A percentile compares a stretch with the other conserved stretches of the same genome.
Conservation (phyloP, 2,329 filamentous ascomycete species). For the Ceratocystis alfenasii region DNA sequence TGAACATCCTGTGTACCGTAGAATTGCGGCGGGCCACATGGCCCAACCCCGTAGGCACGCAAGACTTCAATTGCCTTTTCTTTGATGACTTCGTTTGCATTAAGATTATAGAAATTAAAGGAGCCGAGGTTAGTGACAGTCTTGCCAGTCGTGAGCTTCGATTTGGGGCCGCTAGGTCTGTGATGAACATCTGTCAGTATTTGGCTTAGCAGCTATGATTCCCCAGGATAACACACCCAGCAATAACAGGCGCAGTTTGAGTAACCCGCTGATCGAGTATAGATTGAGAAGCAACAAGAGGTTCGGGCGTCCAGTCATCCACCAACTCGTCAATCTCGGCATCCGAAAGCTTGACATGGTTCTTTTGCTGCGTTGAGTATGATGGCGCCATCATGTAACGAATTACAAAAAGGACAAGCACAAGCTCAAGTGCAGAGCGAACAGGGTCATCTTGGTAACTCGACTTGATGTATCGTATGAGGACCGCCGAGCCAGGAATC, state of each 20-base stretch:
- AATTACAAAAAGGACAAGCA: constrained; percentile 90
- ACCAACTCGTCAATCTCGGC: constrained; percentile 97
- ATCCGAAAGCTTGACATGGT: constrained; percentile 78
- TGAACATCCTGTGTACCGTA: constrained; percentile 98
- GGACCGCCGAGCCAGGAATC: constrained; percentile 84
- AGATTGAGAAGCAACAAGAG: constrained; percentile 64
- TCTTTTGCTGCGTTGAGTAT: constrained; percentile 83
- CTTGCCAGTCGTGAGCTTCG: constrained; percentile 75
- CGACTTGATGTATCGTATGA: constrained; percentile 89
- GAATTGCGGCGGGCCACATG: constrained; percentile 92
- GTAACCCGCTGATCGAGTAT: constrained; percentile 67
- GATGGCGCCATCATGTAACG: constrained; percentile 83
- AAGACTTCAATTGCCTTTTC: constrained; percentile 91
- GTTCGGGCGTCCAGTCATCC: constrained; percentile 92
- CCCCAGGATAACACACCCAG: constrained; percentile 48
- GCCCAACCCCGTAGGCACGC: constrained; percentile 89
- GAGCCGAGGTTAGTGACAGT: constrained; percentile 89
- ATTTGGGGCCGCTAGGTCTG: constrained; percentile 80
- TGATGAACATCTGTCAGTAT: constrained; percentile 9
- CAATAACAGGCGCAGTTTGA: constrained; percentile 75
- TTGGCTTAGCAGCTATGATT: neutral
- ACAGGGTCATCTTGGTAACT: constrained; percentile 97
- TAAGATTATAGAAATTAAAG: constrained; percentile 97
- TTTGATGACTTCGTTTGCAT: constrained; percentile 80
- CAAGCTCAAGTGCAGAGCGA: constrained; percentile 81